A percentile compares a stretch with the other conserved stretches of the same genome.
These are phyloP conservation scores for Areca catechu DNA, from an alignment of 176 grass and related monocot species.

Conservation along the genomic window DNA sequence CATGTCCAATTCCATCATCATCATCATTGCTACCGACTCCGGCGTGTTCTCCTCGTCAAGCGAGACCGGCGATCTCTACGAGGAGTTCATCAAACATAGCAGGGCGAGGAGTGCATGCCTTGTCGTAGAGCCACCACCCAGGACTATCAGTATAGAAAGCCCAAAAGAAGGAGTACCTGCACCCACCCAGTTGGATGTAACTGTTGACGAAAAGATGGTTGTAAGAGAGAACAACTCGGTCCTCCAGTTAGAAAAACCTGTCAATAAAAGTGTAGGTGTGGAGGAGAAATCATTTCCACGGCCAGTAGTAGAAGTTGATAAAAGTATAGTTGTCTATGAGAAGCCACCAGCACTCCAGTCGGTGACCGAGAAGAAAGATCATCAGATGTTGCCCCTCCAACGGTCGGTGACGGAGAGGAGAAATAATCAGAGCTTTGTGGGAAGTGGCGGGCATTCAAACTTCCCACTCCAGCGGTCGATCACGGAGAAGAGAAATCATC, in stretches of 20 bases:
- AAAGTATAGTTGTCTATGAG: background rate
- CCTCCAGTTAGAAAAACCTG: no score
- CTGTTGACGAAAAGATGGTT: no score
- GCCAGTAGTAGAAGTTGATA: background rate
- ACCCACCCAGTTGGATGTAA: no score
- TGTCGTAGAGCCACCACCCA: background rate
- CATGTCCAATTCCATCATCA: slow-evolving; percentile 92
- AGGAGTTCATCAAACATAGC: slow-evolving; percentile 4
- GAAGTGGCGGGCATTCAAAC: no score
- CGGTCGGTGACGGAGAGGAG: slow-evolving; percentile 20
- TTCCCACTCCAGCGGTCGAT: slow-evolving; percentile 11
- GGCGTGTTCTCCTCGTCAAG: slow-evolving; percentile 37
- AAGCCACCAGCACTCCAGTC: background rate
- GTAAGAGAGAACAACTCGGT: no score
- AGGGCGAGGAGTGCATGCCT: background rate
- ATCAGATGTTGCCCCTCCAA: background rate
- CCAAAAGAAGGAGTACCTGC: no score
- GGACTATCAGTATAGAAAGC: background rate
- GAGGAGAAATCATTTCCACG: background rate
- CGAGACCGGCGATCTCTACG: background rate
- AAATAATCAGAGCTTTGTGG: background rate
- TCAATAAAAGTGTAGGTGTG: background rate
- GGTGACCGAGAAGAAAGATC: background rate
- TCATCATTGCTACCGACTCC: slow-evolving; percentile 76
- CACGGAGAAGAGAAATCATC: slow-evolving; percentile 11